Evolutionary conservation across 2,329 filamentous ascomycete genomes (phyloP), one percentile per base, ranked within the genome.

Genomic region (Fusarium sp.): DNA sequence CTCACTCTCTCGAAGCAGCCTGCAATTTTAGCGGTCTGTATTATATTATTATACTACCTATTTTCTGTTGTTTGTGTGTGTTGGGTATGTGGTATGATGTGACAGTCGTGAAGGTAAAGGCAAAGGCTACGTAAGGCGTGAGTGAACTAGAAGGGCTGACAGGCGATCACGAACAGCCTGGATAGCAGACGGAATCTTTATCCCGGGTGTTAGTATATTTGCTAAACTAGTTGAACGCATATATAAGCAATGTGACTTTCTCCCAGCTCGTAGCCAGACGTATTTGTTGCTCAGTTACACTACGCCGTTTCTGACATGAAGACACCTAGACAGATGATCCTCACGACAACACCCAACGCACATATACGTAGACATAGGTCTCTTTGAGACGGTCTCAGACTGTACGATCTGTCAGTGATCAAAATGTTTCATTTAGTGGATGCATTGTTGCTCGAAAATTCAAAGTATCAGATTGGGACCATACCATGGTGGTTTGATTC

Each of bases 41-140:
- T 59, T 42, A 57, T 68, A 64, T 43, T 37, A 68, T 38, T 68
- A 59, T 67, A 50, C 42, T 66, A 49, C 29, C 54, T 24, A 31
- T 28, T 41, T 56, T 56, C 31, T 48, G 41, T 52, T 56, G 18
- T 56, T 44, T 67, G 38, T 46, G 21, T 47, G 44, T 24, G 37
- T 65, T n/a, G 8, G 16, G 16, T 33, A 33, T 31, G 12, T 38
- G 26, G 12, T n/a, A 55, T 33, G 16, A 33, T 31, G 12, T 38
- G 26, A 16, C 23, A 55, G 8, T 35, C 12, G 31, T 42, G 15
- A 29, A 21, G 8, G 24, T 37, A 33, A 26, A 18, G 11, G 26
- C 26, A 20, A 23, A 41, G 18, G 8, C 33, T 35, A 35, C 28
- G n/a, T 31, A 26, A 2, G 33, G 18, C 11, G 9, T 29, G 20